Evolutionary conservation across 495 filamentous ascomycete genomes (phyloP), one percentile per base, ranked within the genome.

Genomic region (Xylaria venustula): DNA sequence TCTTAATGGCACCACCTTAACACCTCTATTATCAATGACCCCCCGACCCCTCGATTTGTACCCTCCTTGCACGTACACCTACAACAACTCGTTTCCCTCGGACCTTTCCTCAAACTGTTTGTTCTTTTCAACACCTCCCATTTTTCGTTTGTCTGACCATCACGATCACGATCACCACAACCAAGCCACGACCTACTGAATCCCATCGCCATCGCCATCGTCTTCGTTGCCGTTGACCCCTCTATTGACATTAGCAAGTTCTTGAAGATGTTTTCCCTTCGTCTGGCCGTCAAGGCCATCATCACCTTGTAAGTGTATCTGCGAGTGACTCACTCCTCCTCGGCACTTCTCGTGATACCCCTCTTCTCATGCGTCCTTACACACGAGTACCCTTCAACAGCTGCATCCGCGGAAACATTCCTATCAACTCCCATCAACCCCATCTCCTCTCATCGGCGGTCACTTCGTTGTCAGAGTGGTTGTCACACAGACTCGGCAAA

Each of bases 271-370:
- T 25, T 23, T 30, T 15, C 4, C 20, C n/a, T 37, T 1, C 54
- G 42, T 30, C 6, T 26, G 30, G 54, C 30, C 42, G 7, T 26
- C 28, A 57, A 57, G 42, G 54, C 42, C 8, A n/a, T n/a, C 6
- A 57, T 57, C 30, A 57, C 54, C 20, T 48, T 34, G 54, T 57
- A 57, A 55, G 40, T 26, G 12, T 45, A 30, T 40, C 51, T 44
- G 15, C 41, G 14, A n/a, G n/a, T 23, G 17, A 48, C 9, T 37
- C 17, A 15, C 30, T 48, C 19, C n/a, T 28, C 23, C 5, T 17
- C 20, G 14, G 11, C 14, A 14, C 5, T 22, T 32, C 17, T 3
- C 42, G 34, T 17, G 1, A 47, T 22, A 11, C 20, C 17, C 3
- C 6, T 3, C 23, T 20, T 36, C 12, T n/a, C 11, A 23, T 15